Evolutionary conservation across 2,329 filamentous ascomycete species (phyloP).

Genomic region (Stemphylium lycopersici): DNA sequence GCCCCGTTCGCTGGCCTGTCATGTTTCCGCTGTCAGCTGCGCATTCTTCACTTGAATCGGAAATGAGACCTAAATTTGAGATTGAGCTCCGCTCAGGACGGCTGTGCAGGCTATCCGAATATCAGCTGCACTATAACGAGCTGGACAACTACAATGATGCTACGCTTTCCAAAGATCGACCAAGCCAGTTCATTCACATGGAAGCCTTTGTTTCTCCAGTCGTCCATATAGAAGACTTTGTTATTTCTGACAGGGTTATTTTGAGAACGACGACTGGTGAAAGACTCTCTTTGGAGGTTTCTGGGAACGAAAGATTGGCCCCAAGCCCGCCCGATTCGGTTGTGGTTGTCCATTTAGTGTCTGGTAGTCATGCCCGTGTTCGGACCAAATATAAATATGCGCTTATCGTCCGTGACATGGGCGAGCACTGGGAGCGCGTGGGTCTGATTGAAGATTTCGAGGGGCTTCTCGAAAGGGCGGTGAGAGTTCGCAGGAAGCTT

Average conservation of each 20-base stretch:
- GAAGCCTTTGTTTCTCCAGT: not conserved
- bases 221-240: not conserved
- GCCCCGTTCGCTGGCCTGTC: not conserved
- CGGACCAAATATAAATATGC: not conserved
- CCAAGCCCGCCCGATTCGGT: not conserved
- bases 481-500: not conserved
- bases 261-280: not conserved
- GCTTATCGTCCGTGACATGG: not conserved
- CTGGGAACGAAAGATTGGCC: not conserved
- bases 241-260: not conserved
- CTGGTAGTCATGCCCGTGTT: not conserved
- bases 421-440: not conserved
- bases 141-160: not conserved
- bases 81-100: not conserved
- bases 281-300: not conserved
- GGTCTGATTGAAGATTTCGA: not conserved
- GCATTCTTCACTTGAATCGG: not conserved
- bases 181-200: not conserved
- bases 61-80: not conserved
- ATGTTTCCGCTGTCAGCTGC: not conserved
- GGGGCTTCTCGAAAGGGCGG: not conserved
- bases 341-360: not conserved
- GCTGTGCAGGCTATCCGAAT: not conserved
- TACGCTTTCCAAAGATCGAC: not conserved
- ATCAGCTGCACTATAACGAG: not conserved